Evolutionary conservation across 768 basidiomycete genomes (phyloP).

Genomic region (Amanita exitialis): DNA sequence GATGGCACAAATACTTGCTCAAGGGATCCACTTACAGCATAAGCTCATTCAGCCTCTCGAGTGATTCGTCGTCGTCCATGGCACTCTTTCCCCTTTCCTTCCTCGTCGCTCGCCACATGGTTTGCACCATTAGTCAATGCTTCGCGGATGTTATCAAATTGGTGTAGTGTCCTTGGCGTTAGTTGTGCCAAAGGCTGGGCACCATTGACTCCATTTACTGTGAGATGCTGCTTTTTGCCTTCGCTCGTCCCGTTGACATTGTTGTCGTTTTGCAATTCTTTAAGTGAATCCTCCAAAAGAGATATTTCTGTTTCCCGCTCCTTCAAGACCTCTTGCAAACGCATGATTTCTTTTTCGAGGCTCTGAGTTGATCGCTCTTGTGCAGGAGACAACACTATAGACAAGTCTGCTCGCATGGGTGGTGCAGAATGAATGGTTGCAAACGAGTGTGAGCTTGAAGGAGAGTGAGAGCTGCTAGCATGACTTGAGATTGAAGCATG

Average conservation of each 20-base stretch:
- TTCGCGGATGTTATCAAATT: constrained; percentile 66
- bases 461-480: constrained; percentile 47
- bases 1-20: not conserved
- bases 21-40: constrained; percentile 60
- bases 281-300: constrained; percentile 51
- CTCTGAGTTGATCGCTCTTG: constrained; percentile 74
- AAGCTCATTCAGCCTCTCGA: constrained; percentile 79
- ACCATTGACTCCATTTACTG: constrained; percentile 14
- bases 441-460: constrained; percentile 47
- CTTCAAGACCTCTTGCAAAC: constrained; percentile 84
- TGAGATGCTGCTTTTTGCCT: constrained; percentile 10
- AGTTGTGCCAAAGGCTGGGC: constrained; percentile 20
- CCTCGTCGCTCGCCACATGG: constrained; percentile 22
- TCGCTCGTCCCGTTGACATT: constrained; percentile 3
- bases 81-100: constrained; percentile 23
- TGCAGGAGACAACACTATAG: constrained; percentile 39
- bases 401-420: constrained; percentile 39
- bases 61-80: constrained; percentile 54
- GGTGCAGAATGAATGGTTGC: constrained; percentile 18
- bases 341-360: constrained; percentile 92
- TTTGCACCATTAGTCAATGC: constrained; percentile 47
- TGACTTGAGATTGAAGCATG: constrained; percentile 73
- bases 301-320: constrained; percentile 89
- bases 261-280: constrained; percentile 22
- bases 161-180: constrained; percentile 63